Evolutionary conservation across 805 yeast genomes (phyloP), one percentile per base, ranked within the genome.

Genomic region (Lipomyces orientalis): DNA sequence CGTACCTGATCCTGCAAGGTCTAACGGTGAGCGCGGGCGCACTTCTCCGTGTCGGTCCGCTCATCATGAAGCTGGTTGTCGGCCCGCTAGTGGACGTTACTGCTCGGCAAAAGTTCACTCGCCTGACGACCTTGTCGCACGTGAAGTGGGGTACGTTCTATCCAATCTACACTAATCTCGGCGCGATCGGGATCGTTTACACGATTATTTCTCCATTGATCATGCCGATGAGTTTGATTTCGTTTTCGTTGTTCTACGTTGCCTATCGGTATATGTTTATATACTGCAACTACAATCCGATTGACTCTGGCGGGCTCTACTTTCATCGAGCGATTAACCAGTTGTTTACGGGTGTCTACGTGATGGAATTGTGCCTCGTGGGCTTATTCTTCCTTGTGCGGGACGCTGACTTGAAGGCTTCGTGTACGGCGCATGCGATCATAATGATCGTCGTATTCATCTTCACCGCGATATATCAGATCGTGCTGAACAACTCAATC

Each of bases 181-280:
- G 89, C 0, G 87, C 91, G 6, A 90, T 93, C 66, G 92, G 94
- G 0, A 78, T 93, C 46, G 88, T 91, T 0, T 93, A 91, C 74
- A 85, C 92, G 4, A 85, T 92, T 4, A 85, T 93, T 7, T 88
- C 97, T 0, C 98, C 98, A 0, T 71, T 91, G 64, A 90, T 93
- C 12, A 81, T 90, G 9, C 77, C 90, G 0, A 86, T 90, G 72
- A 82, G 88, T 51, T 75, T 83, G 14, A 74, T 90, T 25, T 83
- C 91, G 0, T 87, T 90, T 73, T 74, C 82, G 0, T 74, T 90
- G 61, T 84, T 87, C 7, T 80, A 86, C 64, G 73, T 88, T 12
- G 90, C 94, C 5, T 90, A 86, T 81, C 91, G 90, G 76, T 90
- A 90, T 75, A 85, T 85, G 69, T 87, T 85, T 72, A 85, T 88